Conservation (phyloP, 495 filamentous ascomycete genomes). For the Astrothelium macrocarpum region DNA sequence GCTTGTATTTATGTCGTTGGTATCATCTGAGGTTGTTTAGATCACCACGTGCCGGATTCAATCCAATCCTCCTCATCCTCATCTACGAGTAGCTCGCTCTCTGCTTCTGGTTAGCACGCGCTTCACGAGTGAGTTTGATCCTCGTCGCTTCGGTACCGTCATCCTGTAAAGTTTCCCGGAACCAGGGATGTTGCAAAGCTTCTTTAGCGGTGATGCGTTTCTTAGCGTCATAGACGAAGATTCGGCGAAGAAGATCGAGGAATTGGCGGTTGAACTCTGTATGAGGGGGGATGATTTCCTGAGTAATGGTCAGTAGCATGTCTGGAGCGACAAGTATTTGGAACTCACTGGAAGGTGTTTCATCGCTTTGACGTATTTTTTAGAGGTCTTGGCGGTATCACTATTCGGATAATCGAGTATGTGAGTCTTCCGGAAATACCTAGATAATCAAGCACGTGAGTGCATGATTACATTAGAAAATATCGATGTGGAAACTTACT, state of each 20-base stretch:
- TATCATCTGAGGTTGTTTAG: too few relatives aligned
- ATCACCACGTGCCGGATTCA: too few relatives aligned
- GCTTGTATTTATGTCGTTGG: neutral
- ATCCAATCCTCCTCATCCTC: too few relatives aligned
- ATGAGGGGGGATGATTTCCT: slow-evolving; percentile 83
- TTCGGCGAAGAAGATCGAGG: slow-evolving; percentile 75
- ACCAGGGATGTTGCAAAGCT: slow-evolving; percentile 89
- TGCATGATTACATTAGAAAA: neutral
- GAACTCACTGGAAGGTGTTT: slow-evolving; percentile 67
- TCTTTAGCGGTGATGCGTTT: slow-evolving; percentile 84
- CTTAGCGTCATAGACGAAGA: slow-evolving; percentile 92
- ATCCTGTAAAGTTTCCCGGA: slow-evolving; percentile 71
- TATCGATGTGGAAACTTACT: slow-evolving; percentile 49
- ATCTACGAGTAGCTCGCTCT: neutral
- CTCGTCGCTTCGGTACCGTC: slow-evolving; percentile 89
- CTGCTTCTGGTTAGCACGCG: neutral
- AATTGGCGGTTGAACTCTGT: slow-evolving; percentile 75
- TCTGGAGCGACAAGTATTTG: slow-evolving; percentile 3
- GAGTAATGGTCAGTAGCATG: slow-evolving; percentile 26
- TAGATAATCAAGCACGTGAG: slow-evolving; percentile 25
- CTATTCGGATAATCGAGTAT: slow-evolving; percentile 76
- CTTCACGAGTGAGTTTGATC: slow-evolving; percentile 35
- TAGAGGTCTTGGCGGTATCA: slow-evolving; percentile 80
- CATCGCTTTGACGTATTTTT: slow-evolving; percentile 93
- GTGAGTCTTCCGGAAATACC: slow-evolving; percentile 66